phyloP scores from a whole-genome alignment of 371 early-diverging fungal genomes.

The Mucor piriformis region DNA sequence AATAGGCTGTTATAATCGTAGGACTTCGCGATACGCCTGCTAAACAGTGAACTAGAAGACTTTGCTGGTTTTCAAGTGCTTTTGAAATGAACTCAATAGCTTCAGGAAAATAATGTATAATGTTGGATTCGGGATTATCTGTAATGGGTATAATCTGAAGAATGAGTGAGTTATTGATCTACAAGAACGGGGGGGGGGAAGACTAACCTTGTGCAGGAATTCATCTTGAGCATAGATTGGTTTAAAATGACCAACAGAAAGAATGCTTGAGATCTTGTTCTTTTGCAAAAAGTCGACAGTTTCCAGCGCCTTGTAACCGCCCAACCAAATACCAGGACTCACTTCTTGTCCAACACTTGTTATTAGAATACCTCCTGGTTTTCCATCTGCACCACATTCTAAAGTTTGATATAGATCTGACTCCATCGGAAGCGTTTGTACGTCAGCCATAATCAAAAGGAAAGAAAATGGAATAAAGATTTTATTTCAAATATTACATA shows the following conservation, averaged over 20 bases:
- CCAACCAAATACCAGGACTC: conserved; percentile 41
- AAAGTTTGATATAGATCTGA: conserved; percentile 36
- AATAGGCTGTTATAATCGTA: conserved; percentile 59
- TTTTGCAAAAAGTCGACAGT: conserved; percentile 42
- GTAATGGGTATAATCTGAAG: conserved; percentile 54
- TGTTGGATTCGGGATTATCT: conserved; percentile 71
- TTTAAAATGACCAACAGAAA: conserved; percentile 55
- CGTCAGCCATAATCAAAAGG: not conserved
- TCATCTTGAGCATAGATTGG: conserved; percentile 31
- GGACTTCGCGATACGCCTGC: conserved; percentile 55
- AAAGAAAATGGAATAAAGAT: conserved; percentile 4
- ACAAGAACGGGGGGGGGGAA: not conserved
- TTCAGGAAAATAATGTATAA: conserved; percentile 69
- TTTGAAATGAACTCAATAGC: conserved; percentile 62
- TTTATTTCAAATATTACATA: not conserved
- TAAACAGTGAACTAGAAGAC: conserved; percentile 64
- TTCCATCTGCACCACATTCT: conserved; percentile 43
- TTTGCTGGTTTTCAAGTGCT: conserved; percentile 42
- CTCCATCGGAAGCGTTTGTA: not conserved
- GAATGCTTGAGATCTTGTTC: conserved; percentile 59
- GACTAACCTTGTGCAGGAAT: conserved; percentile 57
- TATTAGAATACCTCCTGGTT: conserved; percentile 53
- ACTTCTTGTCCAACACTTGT: conserved; percentile 48
- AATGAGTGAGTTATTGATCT: not conserved
- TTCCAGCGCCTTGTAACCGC: conserved; percentile 51